phyloP scores from a whole-genome alignment of 1,139 yeast genomes.

The Lodderomyces beijingensis region DNA sequence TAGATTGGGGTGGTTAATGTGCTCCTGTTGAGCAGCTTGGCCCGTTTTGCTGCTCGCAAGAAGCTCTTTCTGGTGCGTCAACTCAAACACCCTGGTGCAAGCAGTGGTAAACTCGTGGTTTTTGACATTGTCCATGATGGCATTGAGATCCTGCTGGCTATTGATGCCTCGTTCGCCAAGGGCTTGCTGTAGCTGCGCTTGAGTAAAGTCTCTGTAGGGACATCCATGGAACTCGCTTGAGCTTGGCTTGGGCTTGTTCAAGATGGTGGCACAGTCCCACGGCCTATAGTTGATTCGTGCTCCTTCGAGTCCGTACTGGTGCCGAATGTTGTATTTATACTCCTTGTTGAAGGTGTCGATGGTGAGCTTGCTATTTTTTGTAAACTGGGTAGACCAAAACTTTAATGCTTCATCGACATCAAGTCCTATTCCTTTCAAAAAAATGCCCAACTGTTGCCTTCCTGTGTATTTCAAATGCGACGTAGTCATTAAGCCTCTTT shows the following conservation, averaged over 20 bases:
- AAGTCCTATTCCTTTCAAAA: slow-evolving; percentile 85
- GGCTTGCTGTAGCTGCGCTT: slow-evolving; percentile 54
- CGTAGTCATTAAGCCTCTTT: slow-evolving; percentile 52
- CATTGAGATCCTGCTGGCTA: slow-evolving; percentile 57
- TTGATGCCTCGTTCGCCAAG: slow-evolving; percentile 66
- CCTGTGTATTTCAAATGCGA: slow-evolving; percentile 80
- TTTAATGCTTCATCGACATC: slow-evolving; percentile 81
- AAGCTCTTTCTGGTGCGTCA: slow-evolving; percentile 54
- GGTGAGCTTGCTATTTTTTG: slow-evolving; percentile 46
- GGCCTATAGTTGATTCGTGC: slow-evolving; percentile 82
- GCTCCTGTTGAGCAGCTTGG: slow-evolving; percentile 28
- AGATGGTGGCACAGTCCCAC: slow-evolving; percentile 75
- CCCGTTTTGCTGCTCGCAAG: slow-evolving; percentile 8
- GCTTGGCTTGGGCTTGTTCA: slow-evolving; percentile 68
- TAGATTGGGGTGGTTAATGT: slow-evolving; percentile 80
- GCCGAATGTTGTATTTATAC: slow-evolving; percentile 82
- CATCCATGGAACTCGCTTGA: slow-evolving; percentile 85
- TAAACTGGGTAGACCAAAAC: slow-evolving; percentile 79
- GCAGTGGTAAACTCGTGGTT: slow-evolving; percentile 76
- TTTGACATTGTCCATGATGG: slow-evolving; percentile 61
- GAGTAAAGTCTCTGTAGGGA: slow-evolving; percentile 74
- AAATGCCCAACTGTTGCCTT: slow-evolving; percentile 80
- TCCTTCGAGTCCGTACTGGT: slow-evolving; percentile 89
- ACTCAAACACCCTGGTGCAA: slow-evolving; percentile 84
- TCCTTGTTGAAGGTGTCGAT: slow-evolving; percentile 81